Evolutionary conservation across 805 yeast genomes (phyloP).

Genomic region (Teunomyces tritomae): DNA sequence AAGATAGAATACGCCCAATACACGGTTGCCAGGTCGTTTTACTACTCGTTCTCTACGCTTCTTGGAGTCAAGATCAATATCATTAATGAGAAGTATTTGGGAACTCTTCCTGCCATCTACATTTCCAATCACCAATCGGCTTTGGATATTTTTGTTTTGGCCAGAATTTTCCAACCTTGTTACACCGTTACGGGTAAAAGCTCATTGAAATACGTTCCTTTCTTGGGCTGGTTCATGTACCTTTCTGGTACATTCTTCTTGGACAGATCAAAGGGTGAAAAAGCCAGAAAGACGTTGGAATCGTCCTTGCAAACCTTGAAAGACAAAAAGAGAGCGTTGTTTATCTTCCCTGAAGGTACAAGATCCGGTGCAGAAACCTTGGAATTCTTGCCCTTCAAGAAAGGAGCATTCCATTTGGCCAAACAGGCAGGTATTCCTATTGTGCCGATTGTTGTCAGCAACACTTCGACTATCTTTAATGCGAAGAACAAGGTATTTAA

Average conservation of each 20-base stretch:
- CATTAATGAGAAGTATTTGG: constrained; percentile 59
- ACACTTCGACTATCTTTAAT: constrained; percentile 73
- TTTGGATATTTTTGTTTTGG: constrained; percentile 78
- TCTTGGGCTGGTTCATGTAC: constrained; percentile 96
- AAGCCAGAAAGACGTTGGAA: constrained; percentile 73
- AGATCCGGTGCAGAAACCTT: constrained; percentile 74
- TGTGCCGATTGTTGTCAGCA: constrained; percentile 83
- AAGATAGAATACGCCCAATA: constrained; percentile 82
- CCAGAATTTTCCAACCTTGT: constrained; percentile 79
- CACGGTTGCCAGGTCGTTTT: constrained; percentile 83
- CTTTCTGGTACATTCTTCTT: constrained; percentile 88
- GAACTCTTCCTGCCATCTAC: constrained; percentile 65
- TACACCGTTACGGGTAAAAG: constrained; percentile 92
- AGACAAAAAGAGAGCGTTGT: constrained; percentile 66
- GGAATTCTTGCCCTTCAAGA: constrained; percentile 81
- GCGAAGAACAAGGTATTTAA: constrained; percentile 63
- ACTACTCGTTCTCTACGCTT: constrained; percentile 53
- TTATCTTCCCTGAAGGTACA: constrained; percentile 97
- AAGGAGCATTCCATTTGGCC: constrained; percentile 98
- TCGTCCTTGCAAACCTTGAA: constrained; percentile 64
- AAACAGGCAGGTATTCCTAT: constrained; percentile 88
- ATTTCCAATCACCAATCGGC: constrained; percentile 91
- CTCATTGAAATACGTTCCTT: constrained; percentile 78
- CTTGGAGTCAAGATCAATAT: constrained; percentile 72
- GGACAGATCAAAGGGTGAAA: constrained; percentile 73